A percentile compares a stretch with the other conserved stretches of the same genome.
Conservation (phyloP, 768 basidiomycete genomes). For the Tricholoma hemisulphureum region DNA sequence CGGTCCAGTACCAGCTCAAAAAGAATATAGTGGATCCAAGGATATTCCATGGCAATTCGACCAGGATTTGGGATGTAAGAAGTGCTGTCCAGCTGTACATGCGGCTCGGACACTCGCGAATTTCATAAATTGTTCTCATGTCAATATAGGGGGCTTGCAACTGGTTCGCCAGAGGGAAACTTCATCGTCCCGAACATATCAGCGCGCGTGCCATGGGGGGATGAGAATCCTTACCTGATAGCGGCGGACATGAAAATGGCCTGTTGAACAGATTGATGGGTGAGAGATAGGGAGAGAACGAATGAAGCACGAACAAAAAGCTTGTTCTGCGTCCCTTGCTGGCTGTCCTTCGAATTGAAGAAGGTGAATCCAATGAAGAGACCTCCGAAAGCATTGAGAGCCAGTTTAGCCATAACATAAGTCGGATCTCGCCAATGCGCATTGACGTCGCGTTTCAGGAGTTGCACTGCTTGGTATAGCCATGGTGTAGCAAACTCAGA, state of each 20-base stretch:
- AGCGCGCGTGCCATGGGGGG: neutral
- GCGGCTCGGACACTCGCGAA: conserved; percentile 61
- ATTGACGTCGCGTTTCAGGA: conserved; percentile 43
- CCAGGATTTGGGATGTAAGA: conserved; percentile 51
- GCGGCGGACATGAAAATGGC: conserved; percentile 58
- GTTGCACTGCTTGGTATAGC: conserved; percentile 42
- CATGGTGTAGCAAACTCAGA: conserved; percentile 54
- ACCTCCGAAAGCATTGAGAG: conserved; percentile 52
- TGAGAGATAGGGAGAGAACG: conserved; percentile 13
- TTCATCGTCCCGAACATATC: conserved; percentile 2
- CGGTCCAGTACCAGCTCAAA: conserved; percentile 72
- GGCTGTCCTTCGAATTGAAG: conserved; percentile 50
- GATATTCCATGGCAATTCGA: conserved; percentile 64
- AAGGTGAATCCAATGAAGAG: conserved; percentile 65
- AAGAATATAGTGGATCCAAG: conserved; percentile 57
- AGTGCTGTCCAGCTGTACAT: conserved; percentile 68
- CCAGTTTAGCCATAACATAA: conserved; percentile 58
- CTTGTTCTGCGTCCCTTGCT: conserved; percentile 63
- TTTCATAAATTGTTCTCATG: conserved; percentile 61
- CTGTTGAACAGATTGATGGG: conserved; percentile 24
- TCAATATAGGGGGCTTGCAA: conserved; percentile 60
- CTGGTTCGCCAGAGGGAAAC: conserved; percentile 59
- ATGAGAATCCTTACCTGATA: conserved; percentile 23
- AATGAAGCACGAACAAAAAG: conserved; percentile 49
- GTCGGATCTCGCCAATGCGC: conserved; percentile 60